phyloP scores from a whole-genome alignment of 225 moss, liverwort and hornwort genomes.

The Ulota crispa region DNA sequence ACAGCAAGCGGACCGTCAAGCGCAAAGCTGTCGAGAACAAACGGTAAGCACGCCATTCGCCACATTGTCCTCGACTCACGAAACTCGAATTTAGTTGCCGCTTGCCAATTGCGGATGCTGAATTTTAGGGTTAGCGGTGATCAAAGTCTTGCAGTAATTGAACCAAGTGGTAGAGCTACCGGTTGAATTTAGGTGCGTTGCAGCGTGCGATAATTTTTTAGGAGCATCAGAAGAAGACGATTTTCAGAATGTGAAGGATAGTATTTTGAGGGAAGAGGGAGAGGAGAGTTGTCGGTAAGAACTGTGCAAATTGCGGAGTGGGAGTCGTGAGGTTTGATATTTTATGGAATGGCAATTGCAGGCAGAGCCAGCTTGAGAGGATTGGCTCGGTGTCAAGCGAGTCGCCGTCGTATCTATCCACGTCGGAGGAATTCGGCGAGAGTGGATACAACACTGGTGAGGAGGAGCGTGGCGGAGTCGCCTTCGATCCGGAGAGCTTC shows the following conservation, averaged over 20 bases:
- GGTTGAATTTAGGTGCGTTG: too few species aligned
- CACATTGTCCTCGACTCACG: background rate
- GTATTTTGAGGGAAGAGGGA: background rate
- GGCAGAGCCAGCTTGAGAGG: slow-evolving; percentile 49
- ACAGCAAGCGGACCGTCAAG: slow-evolving; percentile 6
- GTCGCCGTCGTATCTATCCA: slow-evolving; percentile 56
- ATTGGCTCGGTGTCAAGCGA: slow-evolving; percentile 66
- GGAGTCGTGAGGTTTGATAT: background rate
- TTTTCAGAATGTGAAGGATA: background rate
- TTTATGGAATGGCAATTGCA: slow-evolving; percentile 24
- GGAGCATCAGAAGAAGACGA: too few species aligned
- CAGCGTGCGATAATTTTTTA: too few species aligned
- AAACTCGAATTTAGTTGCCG: background rate
- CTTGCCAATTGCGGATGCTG: background rate
- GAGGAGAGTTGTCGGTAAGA: background rate
- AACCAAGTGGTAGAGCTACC: background rate
- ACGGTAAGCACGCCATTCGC: slow-evolving; percentile 6
- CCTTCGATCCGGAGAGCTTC: slow-evolving; percentile 54
- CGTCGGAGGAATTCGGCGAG: slow-evolving; percentile 45
- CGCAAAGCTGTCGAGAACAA: slow-evolving; percentile 12
- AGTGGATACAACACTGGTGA: slow-evolving; percentile 33
- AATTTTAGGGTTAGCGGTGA: background rate
- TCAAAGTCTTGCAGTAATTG: background rate
- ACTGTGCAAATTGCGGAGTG: background rate
- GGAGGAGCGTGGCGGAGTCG: slow-evolving; percentile 41